phyloP scores from a whole-genome alignment of 345 rosid species.

The Clausena lansium region DNA sequence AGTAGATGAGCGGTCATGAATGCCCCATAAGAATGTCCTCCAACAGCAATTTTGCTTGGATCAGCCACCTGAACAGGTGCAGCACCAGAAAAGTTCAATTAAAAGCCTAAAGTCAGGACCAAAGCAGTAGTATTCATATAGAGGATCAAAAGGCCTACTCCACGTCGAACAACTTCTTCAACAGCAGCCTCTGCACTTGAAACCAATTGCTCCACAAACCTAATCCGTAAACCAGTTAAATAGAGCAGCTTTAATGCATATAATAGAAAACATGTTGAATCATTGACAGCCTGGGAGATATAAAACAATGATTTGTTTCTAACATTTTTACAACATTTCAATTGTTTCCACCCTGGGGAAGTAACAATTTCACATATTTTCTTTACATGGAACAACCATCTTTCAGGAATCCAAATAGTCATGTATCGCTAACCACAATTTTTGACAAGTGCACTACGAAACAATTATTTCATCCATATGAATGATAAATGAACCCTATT shows the following conservation, averaged over 20 bases:
- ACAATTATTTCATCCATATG: neutral
- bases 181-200: constrained; percentile 99
- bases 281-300: no score
- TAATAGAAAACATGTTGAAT: no score
- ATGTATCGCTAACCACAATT: no score
- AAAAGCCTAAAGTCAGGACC: constrained; percentile 12
- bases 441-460: neutral
- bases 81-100: constrained; percentile 16
- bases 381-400: no score
- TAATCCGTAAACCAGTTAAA: constrained; percentile 25
- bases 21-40: constrained; percentile 99
- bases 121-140: neutral
- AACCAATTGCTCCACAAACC: constrained; percentile 94
- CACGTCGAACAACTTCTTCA: constrained; percentile 86
- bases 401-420: neutral
- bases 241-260: neutral
- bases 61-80: constrained; percentile 69
- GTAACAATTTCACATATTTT: neutral
- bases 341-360: no score
- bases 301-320: no score
- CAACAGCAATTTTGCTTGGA: constrained; percentile 85
- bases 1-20: constrained; percentile 98
- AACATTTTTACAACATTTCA: no score
- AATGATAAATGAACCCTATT: neutral
- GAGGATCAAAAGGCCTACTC: constrained; percentile 49